A percentile compares a stretch with the other conserved stretches of the same genome.
Conservation (phyloP, 768 basidiomycete species). For the Solioccasus polychromus region DNA sequence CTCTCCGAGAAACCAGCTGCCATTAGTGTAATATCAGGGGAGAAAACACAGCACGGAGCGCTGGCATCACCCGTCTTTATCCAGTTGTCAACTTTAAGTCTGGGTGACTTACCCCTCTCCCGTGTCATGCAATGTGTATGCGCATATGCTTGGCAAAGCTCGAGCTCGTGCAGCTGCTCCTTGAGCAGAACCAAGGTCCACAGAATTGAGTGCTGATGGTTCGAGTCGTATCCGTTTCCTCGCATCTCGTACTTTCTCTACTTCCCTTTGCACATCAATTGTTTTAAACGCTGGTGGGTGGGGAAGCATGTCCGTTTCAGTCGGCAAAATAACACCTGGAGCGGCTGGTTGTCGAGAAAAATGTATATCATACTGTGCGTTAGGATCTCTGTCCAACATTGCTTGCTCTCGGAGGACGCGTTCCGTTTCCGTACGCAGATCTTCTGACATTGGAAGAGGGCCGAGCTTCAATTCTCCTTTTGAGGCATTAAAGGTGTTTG, state of each 20-base stretch:
- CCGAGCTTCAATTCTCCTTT: conserved; percentile 85
- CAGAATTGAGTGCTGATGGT: conserved; percentile 56
- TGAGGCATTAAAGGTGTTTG: conserved; percentile 71
- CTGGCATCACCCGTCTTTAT: conserved; percentile 39
- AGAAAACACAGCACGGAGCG: conserved; percentile 83
- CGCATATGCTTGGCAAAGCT: conserved; percentile 88
- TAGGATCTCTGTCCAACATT: conserved; percentile 67
- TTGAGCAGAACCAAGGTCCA: conserved; percentile 60
- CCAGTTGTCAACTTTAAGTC: neutral
- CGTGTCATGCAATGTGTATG: conserved; percentile 92
- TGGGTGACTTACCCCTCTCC: conserved; percentile 76
- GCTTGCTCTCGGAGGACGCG: conserved; percentile 80
- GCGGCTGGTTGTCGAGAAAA: conserved; percentile 46
- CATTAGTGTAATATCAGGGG: conserved; percentile 86
- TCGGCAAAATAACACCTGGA: conserved; percentile 60
- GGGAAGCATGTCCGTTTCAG: conserved; percentile 72
- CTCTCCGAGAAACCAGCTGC: conserved; percentile 96
- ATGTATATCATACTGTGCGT: conserved; percentile 63
- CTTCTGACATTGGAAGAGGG: conserved; percentile 72
- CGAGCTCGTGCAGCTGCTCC: conserved; percentile 50
- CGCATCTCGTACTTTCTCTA: conserved; percentile 83
- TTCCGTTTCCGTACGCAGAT: conserved; percentile 77
- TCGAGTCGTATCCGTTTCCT: conserved; percentile 91
- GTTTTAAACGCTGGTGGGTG: conserved; percentile 81
- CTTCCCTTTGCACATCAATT: conserved; percentile 87